Base-by-base conservation (phyloP, 805 yeast species). In the Yarrowia sp. region DNA sequence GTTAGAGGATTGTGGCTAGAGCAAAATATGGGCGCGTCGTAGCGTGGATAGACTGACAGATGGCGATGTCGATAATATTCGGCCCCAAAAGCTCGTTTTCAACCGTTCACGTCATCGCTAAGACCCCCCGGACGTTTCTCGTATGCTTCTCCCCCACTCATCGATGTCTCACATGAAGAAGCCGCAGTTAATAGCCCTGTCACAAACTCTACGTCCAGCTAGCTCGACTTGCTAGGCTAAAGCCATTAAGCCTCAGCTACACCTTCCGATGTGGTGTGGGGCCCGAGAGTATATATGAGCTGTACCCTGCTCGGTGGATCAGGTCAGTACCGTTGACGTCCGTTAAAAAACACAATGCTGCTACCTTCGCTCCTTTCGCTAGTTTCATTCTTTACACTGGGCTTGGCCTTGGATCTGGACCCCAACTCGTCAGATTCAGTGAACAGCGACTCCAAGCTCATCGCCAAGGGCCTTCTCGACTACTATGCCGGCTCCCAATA, bases 391-490 rank as follows among this genome's bases (percentile, higher is more conserved):
- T 14, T 58, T 58, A 3, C 49, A 7, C 32, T 58, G 51, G 51
- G 14, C 41, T n/a, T 28, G 21, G 54, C 46, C 3, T 21, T 61
- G 21, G 56, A 44, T 67, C 72, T 74, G 36, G 71, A 71, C 51
- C 21, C 71, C 21, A 59, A 24, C 26, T 64, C 66, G 38, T 12
- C 43, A 11, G 44, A 58, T 22, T 69, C 72, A n/a, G 69, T 76
- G 28, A 66, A 68, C 66, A 72, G 79, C 46, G 92, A 87, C 2
- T 83, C 89, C 3, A 78, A 85, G 0, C 75, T 84, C 52, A 78
- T 92, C 17, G 85, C 86, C 2, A 74, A 80, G 52, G 97, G 97
- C 67, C 77, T 90, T 65, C 80, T 92, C 79, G 92, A 90, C 77
- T 92, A 92, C 75, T 92, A 92, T 72, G 85, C 82, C 16, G 93